Evolutionary conservation across 768 basidiomycete genomes (phyloP).

Genomic region (Rickenella mellea): DNA sequence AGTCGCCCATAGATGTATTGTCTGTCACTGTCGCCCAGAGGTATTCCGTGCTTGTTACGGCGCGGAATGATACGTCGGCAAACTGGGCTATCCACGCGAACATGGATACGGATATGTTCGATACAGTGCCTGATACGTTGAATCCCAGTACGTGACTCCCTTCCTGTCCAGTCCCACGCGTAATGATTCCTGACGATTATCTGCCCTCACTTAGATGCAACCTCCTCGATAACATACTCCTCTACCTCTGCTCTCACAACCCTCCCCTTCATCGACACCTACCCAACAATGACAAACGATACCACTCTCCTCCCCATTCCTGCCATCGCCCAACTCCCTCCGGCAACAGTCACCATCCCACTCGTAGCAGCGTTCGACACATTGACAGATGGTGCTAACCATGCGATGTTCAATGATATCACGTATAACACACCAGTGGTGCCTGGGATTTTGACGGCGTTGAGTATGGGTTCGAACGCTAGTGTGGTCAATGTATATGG

Average conservation of each 20-base stretch:
- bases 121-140: constrained; percentile 60
- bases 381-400: constrained; percentile 79
- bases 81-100: constrained; percentile 91
- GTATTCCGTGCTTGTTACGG: constrained; percentile 87
- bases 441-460: constrained; percentile 65
- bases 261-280: constrained; percentile 42
- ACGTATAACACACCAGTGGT: constrained; percentile 63
- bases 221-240: constrained; percentile 74
- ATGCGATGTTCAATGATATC: constrained; percentile 63
- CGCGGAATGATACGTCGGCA: constrained; percentile 70
- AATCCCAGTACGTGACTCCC: constrained; percentile 51
- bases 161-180: not conserved
- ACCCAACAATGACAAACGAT: constrained; percentile 60
- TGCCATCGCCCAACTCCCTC: constrained; percentile 34
- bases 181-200: not conserved
- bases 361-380: constrained; percentile 77
- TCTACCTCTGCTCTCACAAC: constrained; percentile 41
- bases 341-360: constrained; percentile 48
- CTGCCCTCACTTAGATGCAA: constrained; percentile 45
- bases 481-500: constrained; percentile 69
- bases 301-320: constrained; percentile 55
- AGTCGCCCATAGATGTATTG: constrained; percentile 61
- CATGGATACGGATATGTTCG: constrained; percentile 89
- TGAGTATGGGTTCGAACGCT: constrained; percentile 71
- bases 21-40: constrained; percentile 82